phyloP scores from a whole-genome alignment of 2,329 filamentous ascomycete species.

The Epichloe glyceriae region DNA sequence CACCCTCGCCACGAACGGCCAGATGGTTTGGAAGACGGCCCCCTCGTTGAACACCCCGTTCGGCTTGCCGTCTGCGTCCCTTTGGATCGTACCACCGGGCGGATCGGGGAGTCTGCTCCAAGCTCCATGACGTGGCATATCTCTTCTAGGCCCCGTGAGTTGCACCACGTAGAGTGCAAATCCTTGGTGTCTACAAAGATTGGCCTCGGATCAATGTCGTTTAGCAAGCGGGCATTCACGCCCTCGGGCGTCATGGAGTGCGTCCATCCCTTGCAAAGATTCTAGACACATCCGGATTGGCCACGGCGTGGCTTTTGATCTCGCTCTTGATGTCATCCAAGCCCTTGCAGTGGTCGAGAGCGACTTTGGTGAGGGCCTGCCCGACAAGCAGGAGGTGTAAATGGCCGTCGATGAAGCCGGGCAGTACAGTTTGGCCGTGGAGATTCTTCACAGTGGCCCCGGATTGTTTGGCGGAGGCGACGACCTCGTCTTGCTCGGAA shows the following conservation, averaged over 20 bases:
- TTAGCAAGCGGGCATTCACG: conserved; percentile 31
- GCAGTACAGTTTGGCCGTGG: conserved; percentile 28
- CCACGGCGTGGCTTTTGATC: conserved; percentile 31
- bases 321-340: conserved; percentile 35
- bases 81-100: conserved; percentile 37
- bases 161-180: conserved; percentile 45
- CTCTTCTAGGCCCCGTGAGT: conserved; percentile 35
- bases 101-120: conserved; percentile 30
- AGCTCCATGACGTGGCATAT: conserved; percentile 25
- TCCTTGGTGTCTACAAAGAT: conserved; percentile 46
- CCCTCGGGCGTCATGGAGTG: conserved; percentile 33
- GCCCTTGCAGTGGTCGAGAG: conserved; percentile 33
- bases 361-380: conserved; percentile 38
- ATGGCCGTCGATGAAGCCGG: conserved; percentile 45
- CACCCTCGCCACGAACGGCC: conserved; percentile 38
- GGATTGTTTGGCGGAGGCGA: conserved; percentile 12
- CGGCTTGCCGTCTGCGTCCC: conserved; percentile 32
- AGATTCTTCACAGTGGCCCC: conserved; percentile 17
- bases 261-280: conserved; percentile 43
- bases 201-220: conserved; percentile 39
- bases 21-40: conserved; percentile 38
- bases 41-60: conserved; percentile 40
- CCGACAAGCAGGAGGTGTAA: conserved; percentile 42
- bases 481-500: conserved; percentile 13
- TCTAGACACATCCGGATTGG: conserved; percentile 32